Evolutionary conservation across 805 yeast species (phyloP).

Genomic region (Saturnispora mendoncae): DNA sequence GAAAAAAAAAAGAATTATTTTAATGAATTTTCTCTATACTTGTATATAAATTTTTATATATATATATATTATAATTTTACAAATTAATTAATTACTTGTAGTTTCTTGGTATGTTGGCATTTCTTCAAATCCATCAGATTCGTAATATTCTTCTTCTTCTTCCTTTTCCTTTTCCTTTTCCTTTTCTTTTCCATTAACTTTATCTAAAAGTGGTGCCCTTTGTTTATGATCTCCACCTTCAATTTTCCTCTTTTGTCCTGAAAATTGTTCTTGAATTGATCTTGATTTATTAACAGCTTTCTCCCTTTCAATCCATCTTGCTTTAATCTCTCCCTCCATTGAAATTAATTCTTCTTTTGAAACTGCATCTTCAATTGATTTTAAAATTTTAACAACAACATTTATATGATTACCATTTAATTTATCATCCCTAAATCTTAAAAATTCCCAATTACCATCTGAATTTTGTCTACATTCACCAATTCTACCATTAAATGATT

Average conservation of each 20-base stretch:
- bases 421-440: slow-evolving; percentile 92
- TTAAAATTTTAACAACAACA: slow-evolving; percentile 74
- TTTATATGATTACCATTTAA: slow-evolving; percentile 74
- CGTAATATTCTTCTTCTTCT: slow-evolving; percentile 21
- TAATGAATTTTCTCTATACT: slow-evolving; percentile 4
- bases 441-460: slow-evolving; percentile 67
- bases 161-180: neutral
- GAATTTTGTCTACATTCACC: slow-evolving; percentile 72
- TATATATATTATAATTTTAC: neutral
- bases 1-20: too few relatives aligned
- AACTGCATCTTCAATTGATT: slow-evolving; percentile 82
- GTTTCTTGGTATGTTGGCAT: slow-evolving; percentile 20
- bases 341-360: slow-evolving; percentile 63
- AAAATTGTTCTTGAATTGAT: slow-evolving; percentile 16
- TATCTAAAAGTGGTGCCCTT: too few relatives aligned
- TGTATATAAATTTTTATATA: slow-evolving; percentile 9
- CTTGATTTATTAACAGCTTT: slow-evolving; percentile 23
- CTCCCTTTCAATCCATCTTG: slow-evolving; percentile 54
- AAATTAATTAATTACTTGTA: slow-evolving; percentile 3
- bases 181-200: neutral
- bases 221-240: too few relatives aligned
- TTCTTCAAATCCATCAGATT: slow-evolving; percentile 31
- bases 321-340: slow-evolving; percentile 47
- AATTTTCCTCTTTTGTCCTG: slow-evolving; percentile 9
- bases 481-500: slow-evolving; percentile 83